A percentile compares a stretch with the other conserved stretches of the same genome.
phyloP scores from a whole-genome alignment of 129 eudicot species.

The Glebionis coronaria region DNA sequence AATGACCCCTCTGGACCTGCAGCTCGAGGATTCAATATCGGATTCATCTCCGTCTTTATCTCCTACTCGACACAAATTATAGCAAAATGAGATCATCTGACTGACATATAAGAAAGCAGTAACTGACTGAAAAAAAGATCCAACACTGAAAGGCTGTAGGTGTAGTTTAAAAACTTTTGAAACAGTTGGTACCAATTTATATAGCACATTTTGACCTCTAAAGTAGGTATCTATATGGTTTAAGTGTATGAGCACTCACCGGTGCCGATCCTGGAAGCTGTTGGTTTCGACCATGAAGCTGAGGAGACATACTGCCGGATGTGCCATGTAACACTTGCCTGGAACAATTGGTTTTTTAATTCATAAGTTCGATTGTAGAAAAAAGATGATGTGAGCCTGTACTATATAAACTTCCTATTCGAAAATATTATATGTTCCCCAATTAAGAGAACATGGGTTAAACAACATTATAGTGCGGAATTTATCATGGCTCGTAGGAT shows the following conservation, averaged over 20 bases:
- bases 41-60: constrained; percentile 86
- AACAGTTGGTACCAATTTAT: neutral
- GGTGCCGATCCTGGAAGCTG: constrained; percentile 86
- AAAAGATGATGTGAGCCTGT: neutral
- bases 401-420: neutral
- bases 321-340: constrained; percentile 93
- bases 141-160: neutral
- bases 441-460: neutral
- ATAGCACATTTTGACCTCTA: neutral
- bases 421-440: neutral
- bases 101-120: constrained; percentile 8
- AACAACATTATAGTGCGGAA: no score
- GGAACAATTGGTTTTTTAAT: constrained; percentile 20
- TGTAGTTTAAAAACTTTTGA: neutral
- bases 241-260: constrained; percentile 35
- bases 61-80: constrained; percentile 47
- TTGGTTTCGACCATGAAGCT: constrained; percentile 81
- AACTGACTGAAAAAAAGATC: neutral
- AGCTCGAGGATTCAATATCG: constrained; percentile 77
- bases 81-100: constrained; percentile 10
- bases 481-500: no score
- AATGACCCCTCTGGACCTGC: constrained; percentile 84
- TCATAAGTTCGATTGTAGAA: neutral
- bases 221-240: neutral
- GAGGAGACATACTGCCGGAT: constrained; percentile 86